Conservation (phyloP, 768 basidiomycete species). For the Macrolepiota fuliginosa region DNA sequence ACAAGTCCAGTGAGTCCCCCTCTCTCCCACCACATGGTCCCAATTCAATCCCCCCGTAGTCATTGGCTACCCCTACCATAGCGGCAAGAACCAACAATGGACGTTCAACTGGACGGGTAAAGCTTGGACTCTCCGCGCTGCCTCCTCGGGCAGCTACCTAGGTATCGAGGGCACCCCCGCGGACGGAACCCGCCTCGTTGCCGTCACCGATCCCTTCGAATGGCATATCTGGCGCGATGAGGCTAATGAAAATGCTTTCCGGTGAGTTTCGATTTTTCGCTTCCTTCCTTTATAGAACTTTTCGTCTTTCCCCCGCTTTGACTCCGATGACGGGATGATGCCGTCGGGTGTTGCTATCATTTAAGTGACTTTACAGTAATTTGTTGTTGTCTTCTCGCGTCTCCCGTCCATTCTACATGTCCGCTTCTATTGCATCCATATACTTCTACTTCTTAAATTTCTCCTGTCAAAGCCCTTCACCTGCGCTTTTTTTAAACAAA, state of each 20-base stretch:
- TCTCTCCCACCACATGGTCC: not conserved
- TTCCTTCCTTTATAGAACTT: not conserved
- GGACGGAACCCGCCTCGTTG: constrained; percentile 42
- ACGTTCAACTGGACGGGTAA: constrained; percentile 34
- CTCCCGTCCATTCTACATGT: not conserved
- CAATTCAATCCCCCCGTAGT: constrained; percentile 26
- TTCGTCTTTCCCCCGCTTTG: not conserved
- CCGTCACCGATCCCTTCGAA: constrained; percentile 28
- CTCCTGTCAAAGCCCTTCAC: not conserved
- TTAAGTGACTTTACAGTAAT: too few species aligned
- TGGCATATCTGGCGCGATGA: constrained; percentile 55
- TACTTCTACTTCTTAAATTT: not conserved
- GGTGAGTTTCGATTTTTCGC: constrained; percentile 31
- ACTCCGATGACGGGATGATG: not conserved
- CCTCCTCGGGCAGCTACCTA: constrained; percentile 39
- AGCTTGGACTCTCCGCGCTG: constrained; percentile 43
- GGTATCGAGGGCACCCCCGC: constrained; percentile 31
- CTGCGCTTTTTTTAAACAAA: not conserved
- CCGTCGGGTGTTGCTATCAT: too few species aligned
- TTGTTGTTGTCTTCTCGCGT: not conserved
- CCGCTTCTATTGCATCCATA: not conserved
- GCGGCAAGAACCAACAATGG: constrained; percentile 58
- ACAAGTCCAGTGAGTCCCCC: constrained; percentile 37
- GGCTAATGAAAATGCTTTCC: constrained; percentile 31
- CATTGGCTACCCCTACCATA: constrained; percentile 44